A percentile compares a stretch with the other conserved stretches of the same genome.
These are phyloP conservation scores for Aspergillus sp. DNA, from an alignment of 2,329 filamentous ascomycete species.

Conservation along the genomic window DNA sequence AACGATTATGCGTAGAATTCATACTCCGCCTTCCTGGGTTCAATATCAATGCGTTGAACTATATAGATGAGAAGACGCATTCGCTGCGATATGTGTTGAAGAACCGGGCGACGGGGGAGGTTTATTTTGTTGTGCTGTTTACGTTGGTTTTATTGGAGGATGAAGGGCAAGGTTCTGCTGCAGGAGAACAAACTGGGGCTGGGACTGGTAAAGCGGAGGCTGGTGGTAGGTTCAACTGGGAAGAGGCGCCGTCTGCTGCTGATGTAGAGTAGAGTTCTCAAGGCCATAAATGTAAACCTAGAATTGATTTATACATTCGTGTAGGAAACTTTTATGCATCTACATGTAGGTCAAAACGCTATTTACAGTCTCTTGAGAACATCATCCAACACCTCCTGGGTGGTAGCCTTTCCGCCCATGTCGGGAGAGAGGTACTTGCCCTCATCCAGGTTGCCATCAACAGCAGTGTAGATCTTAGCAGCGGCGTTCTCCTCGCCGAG, in stretches of 20 bases:
- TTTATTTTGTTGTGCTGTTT: conserved; percentile 82
- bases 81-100: conserved; percentile 90
- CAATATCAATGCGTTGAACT: conserved; percentile 40
- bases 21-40: conserved; percentile 45
- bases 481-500: conserved; percentile 84
- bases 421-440: conserved; percentile 84
- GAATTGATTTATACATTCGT: not conserved
- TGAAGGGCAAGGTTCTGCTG: conserved; percentile 17
- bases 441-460: conserved; percentile 87
- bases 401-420: conserved; percentile 83
- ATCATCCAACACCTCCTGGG: conserved; percentile 84
- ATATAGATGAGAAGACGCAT: conserved; percentile 71
- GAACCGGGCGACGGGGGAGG: conserved; percentile 71
- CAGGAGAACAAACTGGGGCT: conserved; percentile 6
- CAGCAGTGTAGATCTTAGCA: conserved; percentile 85
- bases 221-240: conserved; percentile 33
- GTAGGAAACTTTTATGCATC: conserved; percentile 6
- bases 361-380: conserved; percentile 78
- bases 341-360: conserved; percentile 7
- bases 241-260: conserved; percentile 22
- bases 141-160: conserved; percentile 62
- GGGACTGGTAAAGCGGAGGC: conserved; percentile 15
- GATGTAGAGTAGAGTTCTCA: conserved; percentile 27
- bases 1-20: conserved; percentile 34
- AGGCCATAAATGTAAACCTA: not conserved